Conservation (phyloP, 768 basidiomycete species). For the Collybiopsis confluens region DNA sequence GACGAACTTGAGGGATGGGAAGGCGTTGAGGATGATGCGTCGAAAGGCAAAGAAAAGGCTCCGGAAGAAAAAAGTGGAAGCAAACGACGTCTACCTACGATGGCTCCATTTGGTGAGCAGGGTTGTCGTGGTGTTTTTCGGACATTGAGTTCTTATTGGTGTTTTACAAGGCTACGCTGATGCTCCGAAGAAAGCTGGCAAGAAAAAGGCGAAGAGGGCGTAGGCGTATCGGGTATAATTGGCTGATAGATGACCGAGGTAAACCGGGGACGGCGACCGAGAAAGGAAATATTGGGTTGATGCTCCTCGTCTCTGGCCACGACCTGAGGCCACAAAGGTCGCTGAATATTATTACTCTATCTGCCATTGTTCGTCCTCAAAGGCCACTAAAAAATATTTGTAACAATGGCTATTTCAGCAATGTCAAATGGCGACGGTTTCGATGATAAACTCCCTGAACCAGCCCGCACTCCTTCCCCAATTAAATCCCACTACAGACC, state of each 20-base stretch:
- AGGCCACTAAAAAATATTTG: background rate
- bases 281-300: background rate
- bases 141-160: no score
- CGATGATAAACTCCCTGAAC: background rate
- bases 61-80: slow-evolving; percentile 16
- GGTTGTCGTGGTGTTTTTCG: no score
- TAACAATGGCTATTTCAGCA: slow-evolving; percentile 6
- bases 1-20: slow-evolving; percentile 21
- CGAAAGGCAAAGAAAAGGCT: slow-evolving; percentile 30
- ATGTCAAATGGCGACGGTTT: background rate
- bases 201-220: no score
- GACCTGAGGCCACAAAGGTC: background rate
- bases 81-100: slow-evolving; percentile 46
- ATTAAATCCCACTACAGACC: slow-evolving; percentile 35
- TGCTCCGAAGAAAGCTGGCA: no score
- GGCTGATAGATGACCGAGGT: no score
- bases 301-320: background rate
- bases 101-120: slow-evolving; percentile 66
- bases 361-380: slow-evolving; percentile 4
- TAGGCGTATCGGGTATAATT: no score
- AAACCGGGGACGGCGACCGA: no score
- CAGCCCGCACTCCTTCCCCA: slow-evolving; percentile 12
- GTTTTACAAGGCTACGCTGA: no score
- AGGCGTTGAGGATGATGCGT: slow-evolving; percentile 10
- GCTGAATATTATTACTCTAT: no score